These are phyloP conservation scores for Schizosaccharomyces lindneri DNA, from an alignment of 805 yeast species.

Conservation along the genomic window DNA sequence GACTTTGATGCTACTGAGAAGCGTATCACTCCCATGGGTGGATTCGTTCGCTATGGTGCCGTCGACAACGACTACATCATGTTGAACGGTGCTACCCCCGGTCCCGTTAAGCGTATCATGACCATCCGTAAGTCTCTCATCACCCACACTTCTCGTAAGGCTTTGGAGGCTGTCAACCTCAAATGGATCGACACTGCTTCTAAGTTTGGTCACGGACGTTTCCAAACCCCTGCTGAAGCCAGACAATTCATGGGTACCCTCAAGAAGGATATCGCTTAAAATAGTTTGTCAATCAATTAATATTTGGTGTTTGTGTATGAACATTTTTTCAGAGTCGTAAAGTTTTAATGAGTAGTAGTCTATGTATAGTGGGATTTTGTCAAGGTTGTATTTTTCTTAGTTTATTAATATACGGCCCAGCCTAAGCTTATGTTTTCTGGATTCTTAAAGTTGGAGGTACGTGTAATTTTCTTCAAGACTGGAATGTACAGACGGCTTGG, in stretches of 20 bases:
- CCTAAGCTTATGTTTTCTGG: too few relatives aligned
- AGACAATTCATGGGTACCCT: slow-evolving; percentile 98
- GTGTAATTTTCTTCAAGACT: too few relatives aligned
- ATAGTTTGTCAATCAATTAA: too few relatives aligned
- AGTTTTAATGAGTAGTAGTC: too few relatives aligned
- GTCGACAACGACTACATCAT: slow-evolving; percentile 93
- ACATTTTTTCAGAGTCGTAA: too few relatives aligned
- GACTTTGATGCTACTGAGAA: slow-evolving; percentile 98
- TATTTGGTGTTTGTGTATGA: too few relatives aligned
- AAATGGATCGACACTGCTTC: slow-evolving; percentile 99
- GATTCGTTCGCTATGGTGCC: slow-evolving; percentile 97
- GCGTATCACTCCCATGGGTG: slow-evolving; percentile 99
- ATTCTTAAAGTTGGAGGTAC: too few relatives aligned
- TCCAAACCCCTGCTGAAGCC: slow-evolving; percentile 99
- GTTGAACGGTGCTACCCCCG: slow-evolving; percentile 98
- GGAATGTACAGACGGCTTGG: too few relatives aligned
- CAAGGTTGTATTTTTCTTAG: too few relatives aligned
- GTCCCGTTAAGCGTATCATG: slow-evolving; percentile 98
- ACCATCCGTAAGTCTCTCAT: slow-evolving; percentile 96
- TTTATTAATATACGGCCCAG: too few relatives aligned
- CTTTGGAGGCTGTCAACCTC: slow-evolving; percentile 83
- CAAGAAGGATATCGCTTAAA: slow-evolving; percentile 22
- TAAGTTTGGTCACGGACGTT: slow-evolving; percentile 99
- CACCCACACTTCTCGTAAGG: slow-evolving; percentile 94
- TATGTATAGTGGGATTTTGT: too few relatives aligned